Conservation (phyloP, 306 rosid species). For the Ormosia semicastrata region DNA sequence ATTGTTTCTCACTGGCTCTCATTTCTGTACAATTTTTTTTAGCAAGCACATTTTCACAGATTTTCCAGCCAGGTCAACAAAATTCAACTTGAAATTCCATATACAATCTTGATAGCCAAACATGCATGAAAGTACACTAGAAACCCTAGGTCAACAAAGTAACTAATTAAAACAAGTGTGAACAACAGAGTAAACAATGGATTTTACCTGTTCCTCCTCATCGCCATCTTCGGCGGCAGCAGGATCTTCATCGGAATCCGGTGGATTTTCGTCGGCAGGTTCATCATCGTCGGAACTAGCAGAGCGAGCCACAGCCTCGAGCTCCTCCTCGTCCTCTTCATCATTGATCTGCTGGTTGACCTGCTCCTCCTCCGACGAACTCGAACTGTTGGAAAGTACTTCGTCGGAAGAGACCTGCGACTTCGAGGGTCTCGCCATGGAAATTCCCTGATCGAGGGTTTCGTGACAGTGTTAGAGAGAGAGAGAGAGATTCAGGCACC, state of each 20-base stretch:
- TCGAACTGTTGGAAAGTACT: slow-evolving; percentile 49
- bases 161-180: not conserved
- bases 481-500: not conserved
- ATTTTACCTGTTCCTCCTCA: slow-evolving; percentile 62
- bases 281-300: slow-evolving; percentile 74
- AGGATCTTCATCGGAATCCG: not conserved
- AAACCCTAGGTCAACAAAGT: slow-evolving; percentile 28
- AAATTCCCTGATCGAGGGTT: slow-evolving; percentile 48
- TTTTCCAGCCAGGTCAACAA: slow-evolving; percentile 18
- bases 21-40: not conserved
- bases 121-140: not conserved
- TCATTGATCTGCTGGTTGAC: slow-evolving; percentile 63
- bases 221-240: slow-evolving; percentile 40
- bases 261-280: not conserved
- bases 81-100: not conserved
- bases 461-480: not conserved
- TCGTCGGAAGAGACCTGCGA: slow-evolving; percentile 73
- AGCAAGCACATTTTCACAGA: not conserved
- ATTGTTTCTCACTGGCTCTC: not conserved
- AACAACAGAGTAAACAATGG: not conserved
- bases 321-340: slow-evolving; percentile 89
- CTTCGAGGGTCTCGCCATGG: slow-evolving; percentile 74
- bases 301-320: slow-evolving; percentile 90
- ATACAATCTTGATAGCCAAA: not conserved
- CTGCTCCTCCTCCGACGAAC: slow-evolving; percentile 68